A percentile compares a stretch with the other conserved stretches of the same genome.
These are phyloP conservation scores for Yamadazyma paraphyllophila DNA, from an alignment of 805 yeast genomes.

Conservation along the genomic window DNA sequence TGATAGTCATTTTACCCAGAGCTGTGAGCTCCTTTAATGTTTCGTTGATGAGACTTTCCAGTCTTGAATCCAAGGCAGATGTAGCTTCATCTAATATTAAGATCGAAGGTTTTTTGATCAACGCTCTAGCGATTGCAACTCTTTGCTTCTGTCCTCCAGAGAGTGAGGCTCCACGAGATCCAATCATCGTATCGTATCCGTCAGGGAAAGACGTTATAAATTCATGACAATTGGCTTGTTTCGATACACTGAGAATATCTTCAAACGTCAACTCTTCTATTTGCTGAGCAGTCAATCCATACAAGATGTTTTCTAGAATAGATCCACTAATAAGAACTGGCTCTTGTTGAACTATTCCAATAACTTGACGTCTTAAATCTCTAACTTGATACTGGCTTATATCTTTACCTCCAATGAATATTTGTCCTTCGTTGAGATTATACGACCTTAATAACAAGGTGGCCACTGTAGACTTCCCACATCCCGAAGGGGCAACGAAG, in stretches of 20 bases:
- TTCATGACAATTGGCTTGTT: conserved; percentile 58
- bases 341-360: conserved; percentile 64
- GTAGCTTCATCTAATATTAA: conserved; percentile 70
- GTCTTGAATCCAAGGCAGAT: conserved; percentile 55
- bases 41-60: conserved; percentile 46
- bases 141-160: conserved; percentile 81
- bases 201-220: conserved; percentile 56
- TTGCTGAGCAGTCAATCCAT: conserved; percentile 44
- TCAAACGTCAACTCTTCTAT: conserved; percentile 37
- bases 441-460: conserved; percentile 52
- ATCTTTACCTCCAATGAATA: conserved; percentile 51
- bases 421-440: conserved; percentile 47
- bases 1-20: conserved; percentile 41
- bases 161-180: conserved; percentile 54
- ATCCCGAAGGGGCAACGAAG: conserved; percentile 58
- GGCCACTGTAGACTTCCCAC: conserved; percentile 61
- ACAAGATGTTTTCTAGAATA: conserved; percentile 53
- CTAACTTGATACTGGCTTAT: conserved; percentile 48
- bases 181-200: conserved; percentile 57
- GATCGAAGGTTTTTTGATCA: conserved; percentile 63
- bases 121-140: conserved; percentile 71
- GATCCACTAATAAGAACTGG: conserved; percentile 57
- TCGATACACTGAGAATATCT: conserved; percentile 42
- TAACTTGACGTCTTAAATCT: conserved; percentile 45
- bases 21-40: conserved; percentile 37